Evolutionary conservation across 495 filamentous ascomycete genomes (phyloP).

Genomic region (Lichenothelia convexa): DNA sequence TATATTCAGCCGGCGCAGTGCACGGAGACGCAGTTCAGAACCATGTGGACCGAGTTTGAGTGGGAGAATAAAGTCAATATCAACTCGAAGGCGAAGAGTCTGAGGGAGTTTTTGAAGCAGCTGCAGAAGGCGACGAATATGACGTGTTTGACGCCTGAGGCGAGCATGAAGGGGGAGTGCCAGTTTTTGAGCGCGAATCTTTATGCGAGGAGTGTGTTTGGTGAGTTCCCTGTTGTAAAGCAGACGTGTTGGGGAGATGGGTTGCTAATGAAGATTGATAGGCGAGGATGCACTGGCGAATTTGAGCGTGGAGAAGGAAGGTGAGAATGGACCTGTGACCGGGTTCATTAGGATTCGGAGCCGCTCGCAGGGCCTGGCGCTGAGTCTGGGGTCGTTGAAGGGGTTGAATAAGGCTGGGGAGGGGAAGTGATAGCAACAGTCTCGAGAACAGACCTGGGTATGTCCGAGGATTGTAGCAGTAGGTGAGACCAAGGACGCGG

Average conservation of each 20-base stretch:
- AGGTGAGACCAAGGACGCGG: too few species aligned
- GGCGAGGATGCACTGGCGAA: constrained; percentile 98
- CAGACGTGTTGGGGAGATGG: too few species aligned
- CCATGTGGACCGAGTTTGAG: constrained; percentile 99
- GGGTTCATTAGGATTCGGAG: constrained; percentile 98
- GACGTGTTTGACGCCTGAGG: constrained; percentile 93
- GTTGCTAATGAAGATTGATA: too few species aligned
- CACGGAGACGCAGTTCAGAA: constrained; percentile 95
- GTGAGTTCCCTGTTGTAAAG: constrained; percentile 49
- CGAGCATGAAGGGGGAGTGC: constrained; percentile 91
- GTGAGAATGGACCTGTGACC: constrained; percentile 85
- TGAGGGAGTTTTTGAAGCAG: constrained; percentile 84
- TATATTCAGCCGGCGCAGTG: constrained; percentile 97
- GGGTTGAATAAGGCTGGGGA: constrained; percentile 58
- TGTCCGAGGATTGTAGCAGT: too few species aligned
- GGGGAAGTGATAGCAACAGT: background rate
- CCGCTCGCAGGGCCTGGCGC: constrained; percentile 84
- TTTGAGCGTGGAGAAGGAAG: constrained; percentile 93
- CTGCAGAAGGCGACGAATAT: constrained; percentile 98
- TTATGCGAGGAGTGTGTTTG: constrained; percentile 95
- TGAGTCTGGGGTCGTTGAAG: constrained; percentile 89
- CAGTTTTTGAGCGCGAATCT: constrained; percentile 95
- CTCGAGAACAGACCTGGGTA: too few species aligned
- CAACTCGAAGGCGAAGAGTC: constrained; percentile 82
- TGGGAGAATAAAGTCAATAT: constrained; percentile 99